A percentile compares a stretch with the other conserved stretches of the same genome.
phyloP scores from a whole-genome alignment of 441 rosid genomes.

The Isatis lusitanica region DNA sequence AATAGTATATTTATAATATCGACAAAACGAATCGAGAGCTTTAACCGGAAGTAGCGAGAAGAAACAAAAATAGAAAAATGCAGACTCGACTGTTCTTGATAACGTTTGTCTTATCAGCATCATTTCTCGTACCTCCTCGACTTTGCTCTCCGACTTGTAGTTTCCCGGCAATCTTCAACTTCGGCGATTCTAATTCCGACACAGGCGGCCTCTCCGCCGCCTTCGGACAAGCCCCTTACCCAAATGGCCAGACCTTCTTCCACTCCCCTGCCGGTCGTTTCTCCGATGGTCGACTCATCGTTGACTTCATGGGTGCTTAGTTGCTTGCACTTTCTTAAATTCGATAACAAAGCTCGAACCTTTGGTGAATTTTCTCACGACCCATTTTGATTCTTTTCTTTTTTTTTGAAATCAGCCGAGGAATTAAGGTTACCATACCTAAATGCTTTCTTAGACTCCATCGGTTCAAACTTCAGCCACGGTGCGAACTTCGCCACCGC shows the following conservation, averaged over 20 bases:
- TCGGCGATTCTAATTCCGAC: constrained; percentile 73
- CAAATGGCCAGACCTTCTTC: constrained; percentile 56
- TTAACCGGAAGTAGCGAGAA: background rate
- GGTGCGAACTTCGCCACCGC: constrained; percentile 91
- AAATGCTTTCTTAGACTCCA: constrained; percentile 61
- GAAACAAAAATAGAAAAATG: constrained; percentile 13
- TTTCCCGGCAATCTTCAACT: constrained; percentile 61
- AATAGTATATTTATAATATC: background rate
- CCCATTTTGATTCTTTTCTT: background rate
- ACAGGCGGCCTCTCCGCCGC: constrained; percentile 69
- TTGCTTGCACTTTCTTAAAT: constrained; percentile 19
- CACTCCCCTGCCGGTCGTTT: constrained; percentile 56
- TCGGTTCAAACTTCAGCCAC: constrained; percentile 75
- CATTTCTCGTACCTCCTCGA: constrained; percentile 16
- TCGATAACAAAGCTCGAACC: background rate
- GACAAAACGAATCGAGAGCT: background rate
- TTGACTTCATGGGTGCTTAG: constrained; percentile 57
- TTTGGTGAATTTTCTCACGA: background rate
- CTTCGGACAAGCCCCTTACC: constrained; percentile 55
- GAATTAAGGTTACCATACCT: constrained; percentile 56
- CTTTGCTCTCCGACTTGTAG: constrained; percentile 29
- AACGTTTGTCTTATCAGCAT: background rate
- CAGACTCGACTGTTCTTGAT: background rate
- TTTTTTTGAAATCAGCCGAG: constrained; percentile 40
- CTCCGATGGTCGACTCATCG: constrained; percentile 56